Percentiles rank a stretch among this genome's conserved stretches.
Conservation (phyloP, 495 filamentous ascomycete species). For the Gamarada debralockiae region DNA sequence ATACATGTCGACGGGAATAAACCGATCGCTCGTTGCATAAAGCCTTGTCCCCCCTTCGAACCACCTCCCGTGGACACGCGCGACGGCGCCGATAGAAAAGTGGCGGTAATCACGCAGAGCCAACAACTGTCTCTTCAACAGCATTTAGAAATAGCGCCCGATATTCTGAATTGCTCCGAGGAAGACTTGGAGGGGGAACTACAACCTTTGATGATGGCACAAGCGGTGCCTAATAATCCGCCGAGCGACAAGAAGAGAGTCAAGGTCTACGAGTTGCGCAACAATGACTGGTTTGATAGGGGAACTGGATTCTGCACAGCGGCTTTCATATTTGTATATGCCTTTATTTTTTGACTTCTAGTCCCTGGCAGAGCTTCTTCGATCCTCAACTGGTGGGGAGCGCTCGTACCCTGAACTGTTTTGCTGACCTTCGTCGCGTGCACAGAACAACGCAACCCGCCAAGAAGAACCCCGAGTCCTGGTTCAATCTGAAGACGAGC, state of each 20-base stretch:
- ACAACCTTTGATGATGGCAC: conserved; percentile 71
- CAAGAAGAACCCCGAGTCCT: conserved; percentile 79
- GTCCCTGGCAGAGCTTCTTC: background rate
- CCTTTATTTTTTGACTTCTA: background rate
- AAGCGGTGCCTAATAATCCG: conserved; percentile 73
- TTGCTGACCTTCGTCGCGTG: conserved; percentile 26
- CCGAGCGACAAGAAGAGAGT: conserved; percentile 91
- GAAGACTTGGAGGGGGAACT: conserved; percentile 22
- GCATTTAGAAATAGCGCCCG: conserved; percentile 21
- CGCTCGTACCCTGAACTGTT: background rate
- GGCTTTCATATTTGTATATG: conserved; percentile 65
- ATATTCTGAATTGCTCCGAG: conserved; percentile 19
- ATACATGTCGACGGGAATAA: conserved; percentile 9
- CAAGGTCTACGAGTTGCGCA: conserved; percentile 96
- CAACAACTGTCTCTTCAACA: conserved; percentile 22
- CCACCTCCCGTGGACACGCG: conserved; percentile 2
- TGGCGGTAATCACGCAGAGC: conserved; percentile 22
- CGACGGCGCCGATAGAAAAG: conserved; percentile 22
- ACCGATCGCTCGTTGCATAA: conserved; percentile 10
- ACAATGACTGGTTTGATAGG: conserved; percentile 98
- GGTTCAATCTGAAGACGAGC: conserved; percentile 91
- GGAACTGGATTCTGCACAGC: conserved; percentile 95
- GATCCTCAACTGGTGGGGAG: too few relatives aligned
- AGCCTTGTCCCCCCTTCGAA: background rate
- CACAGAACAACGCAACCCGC: conserved; percentile 19